These are phyloP conservation scores for Furculomyces boomerangus DNA, from an alignment of 371 early-diverging fungal genomes.

Conservation along the genomic window DNA sequence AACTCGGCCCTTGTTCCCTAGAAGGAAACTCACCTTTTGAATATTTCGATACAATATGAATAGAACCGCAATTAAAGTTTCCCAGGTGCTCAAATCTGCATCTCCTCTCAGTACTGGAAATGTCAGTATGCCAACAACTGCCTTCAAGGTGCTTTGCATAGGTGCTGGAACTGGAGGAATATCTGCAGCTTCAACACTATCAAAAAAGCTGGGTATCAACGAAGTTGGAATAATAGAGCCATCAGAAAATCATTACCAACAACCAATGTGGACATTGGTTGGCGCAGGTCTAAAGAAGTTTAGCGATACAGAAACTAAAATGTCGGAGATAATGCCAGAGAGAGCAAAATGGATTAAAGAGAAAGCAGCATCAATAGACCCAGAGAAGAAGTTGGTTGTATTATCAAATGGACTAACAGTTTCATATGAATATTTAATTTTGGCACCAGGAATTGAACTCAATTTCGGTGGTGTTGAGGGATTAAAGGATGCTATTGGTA, in stretches of 20 bases:
- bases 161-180: slow-evolving; percentile 9
- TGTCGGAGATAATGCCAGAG: slow-evolving; percentile 43
- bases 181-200: slow-evolving; percentile 18
- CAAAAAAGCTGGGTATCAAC: slow-evolving; percentile 32
- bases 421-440: slow-evolving; percentile 69
- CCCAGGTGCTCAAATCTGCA: too few relatives aligned
- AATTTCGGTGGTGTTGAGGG: slow-evolving; percentile 67
- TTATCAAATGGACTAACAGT: slow-evolving; percentile 45
- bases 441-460: slow-evolving; percentile 69
- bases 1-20: too few relatives aligned
- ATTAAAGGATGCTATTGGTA: slow-evolving; percentile 51
- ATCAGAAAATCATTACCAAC: slow-evolving; percentile 58
- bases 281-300: slow-evolving; percentile 73
- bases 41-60: too few relatives aligned
- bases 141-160: neutral
- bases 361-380: slow-evolving; percentile 43
- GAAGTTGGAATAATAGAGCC: slow-evolving; percentile 71
- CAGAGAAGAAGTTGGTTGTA: slow-evolving; percentile 43
- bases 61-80: too few relatives aligned
- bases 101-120: too few relatives aligned
- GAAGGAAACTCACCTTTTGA: too few relatives aligned
- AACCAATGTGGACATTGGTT: slow-evolving; percentile 79
- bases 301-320: slow-evolving; percentile 43
- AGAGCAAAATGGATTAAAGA: slow-evolving; percentile 61
- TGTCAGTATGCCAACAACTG: too few relatives aligned